Conservation (phyloP, 805 yeast species). For the Metschnikowia matae region DNA sequence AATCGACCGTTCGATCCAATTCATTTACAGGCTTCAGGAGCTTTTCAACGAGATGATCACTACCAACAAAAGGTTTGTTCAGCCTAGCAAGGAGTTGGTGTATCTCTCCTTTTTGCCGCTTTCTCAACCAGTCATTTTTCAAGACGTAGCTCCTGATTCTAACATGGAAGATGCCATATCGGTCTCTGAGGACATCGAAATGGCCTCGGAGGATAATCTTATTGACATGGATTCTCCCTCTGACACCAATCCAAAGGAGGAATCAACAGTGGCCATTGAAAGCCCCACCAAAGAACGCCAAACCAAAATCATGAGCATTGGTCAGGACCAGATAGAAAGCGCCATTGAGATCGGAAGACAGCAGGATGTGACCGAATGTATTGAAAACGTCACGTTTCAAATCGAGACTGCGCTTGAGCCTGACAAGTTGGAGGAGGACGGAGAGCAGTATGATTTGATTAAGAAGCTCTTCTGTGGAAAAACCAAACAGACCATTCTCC, state of each 20-base stretch:
- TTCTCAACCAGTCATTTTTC: conserved; percentile 61
- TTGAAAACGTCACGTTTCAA: conserved; percentile 88
- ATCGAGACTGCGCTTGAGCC: conserved; percentile 85
- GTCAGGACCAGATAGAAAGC: conserved; percentile 64
- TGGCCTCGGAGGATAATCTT: background rate
- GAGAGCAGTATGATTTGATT: conserved; percentile 79
- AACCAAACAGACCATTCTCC: conserved; percentile 70
- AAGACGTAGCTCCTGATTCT: conserved; percentile 12
- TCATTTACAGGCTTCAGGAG: conserved; percentile 65
- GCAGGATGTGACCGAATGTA: conserved; percentile 97
- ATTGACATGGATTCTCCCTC: background rate
- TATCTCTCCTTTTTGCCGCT: conserved; percentile 80
- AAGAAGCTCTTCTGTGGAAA: conserved; percentile 82
- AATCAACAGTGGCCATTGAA: background rate
- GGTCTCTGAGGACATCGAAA: conserved; percentile 1
- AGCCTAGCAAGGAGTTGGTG: conserved; percentile 81
- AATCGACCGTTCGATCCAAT: conserved; percentile 76
- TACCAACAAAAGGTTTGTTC: conserved; percentile 58
- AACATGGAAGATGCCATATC: conserved; percentile 3
- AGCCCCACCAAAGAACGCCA: conserved; percentile 2
- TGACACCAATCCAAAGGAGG: background rate
- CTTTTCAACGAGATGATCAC: conserved; percentile 69
- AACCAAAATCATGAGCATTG: conserved; percentile 31
- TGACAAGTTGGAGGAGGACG: conserved; percentile 54
- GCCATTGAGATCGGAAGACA: conserved; percentile 83